These are phyloP conservation scores for Yamadazyma phyllophila DNA, from an alignment of 805 yeast genomes.

Conservation along the genomic window DNA sequence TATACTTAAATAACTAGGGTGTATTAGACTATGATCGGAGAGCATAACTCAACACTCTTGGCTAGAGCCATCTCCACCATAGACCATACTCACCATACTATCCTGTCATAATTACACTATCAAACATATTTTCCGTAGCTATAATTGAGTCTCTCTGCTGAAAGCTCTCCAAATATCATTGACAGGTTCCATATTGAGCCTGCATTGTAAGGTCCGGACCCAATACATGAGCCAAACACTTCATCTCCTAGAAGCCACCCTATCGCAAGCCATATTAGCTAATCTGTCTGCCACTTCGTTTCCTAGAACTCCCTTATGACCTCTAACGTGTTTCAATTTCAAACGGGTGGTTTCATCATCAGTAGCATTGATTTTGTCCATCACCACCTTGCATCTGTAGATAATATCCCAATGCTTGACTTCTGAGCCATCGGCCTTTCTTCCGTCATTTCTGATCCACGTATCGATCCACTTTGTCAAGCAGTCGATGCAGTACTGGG, in stretches of 20 bases:
- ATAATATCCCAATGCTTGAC: constrained; percentile 58
- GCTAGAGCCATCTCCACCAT: too few species aligned
- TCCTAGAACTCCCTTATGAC: constrained; percentile 68
- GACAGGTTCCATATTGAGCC: too few species aligned
- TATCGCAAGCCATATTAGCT: constrained; percentile 64
- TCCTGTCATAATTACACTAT: too few species aligned
- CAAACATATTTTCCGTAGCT: too few species aligned
- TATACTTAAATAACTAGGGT: too few species aligned
- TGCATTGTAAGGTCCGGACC: too few species aligned
- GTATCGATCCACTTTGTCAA: constrained; percentile 54
- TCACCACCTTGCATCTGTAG: constrained; percentile 23
- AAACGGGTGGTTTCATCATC: constrained; percentile 29
- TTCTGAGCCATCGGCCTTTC: constrained; percentile 36
- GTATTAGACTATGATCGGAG: too few species aligned
- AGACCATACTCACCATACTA: too few species aligned
- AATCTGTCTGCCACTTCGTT: constrained; percentile 75
- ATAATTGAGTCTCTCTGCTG: too few species aligned
- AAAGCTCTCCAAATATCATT: too few species aligned
- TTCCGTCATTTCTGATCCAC: constrained; percentile 49
- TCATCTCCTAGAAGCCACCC: background rate
- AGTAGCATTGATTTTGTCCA: constrained; percentile 38
- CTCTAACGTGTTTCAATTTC: constrained; percentile 60
- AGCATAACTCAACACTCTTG: too few species aligned
- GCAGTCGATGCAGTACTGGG: constrained; percentile 59
- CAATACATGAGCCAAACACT: too few species aligned